Conservation (phyloP, 1,284 basidiomycete species). For the Athelia sp. region DNA sequence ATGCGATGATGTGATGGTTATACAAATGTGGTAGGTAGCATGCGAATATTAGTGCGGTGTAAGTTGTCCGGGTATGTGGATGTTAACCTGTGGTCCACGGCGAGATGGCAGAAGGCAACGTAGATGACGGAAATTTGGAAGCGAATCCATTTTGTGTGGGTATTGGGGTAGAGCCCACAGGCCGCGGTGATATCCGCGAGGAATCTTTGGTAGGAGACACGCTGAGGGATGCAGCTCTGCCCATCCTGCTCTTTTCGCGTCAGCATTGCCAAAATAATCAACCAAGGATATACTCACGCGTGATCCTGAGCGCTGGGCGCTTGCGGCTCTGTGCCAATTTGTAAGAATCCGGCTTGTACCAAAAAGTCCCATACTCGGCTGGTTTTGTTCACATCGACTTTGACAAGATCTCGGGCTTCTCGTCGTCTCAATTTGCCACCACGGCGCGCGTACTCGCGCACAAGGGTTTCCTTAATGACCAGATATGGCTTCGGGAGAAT, state of each 20-base stretch:
- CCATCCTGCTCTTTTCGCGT: not conserved
- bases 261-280: no score
- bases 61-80: not conserved
- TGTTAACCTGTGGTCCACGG: constrained; percentile 18
- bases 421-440: constrained; percentile 80
- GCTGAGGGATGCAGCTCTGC: constrained; percentile 20
- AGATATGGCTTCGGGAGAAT: constrained; percentile 92
- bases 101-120: constrained; percentile 3
- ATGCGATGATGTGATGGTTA: constrained; percentile 7
- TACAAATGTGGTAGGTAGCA: not conserved
- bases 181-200: constrained; percentile 23
- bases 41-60: not conserved
- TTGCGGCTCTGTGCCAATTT: constrained; percentile 46
- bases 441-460: constrained; percentile 87
- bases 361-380: constrained; percentile 88
- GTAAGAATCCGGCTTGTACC: constrained; percentile 71
- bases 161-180: constrained; percentile 20
- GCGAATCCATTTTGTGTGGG: constrained; percentile 17
- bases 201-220: constrained; percentile 36
- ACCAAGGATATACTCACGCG: not conserved
- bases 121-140: constrained; percentile 1
- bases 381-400: constrained; percentile 91
- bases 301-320: constrained; percentile 15
- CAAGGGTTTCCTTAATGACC: constrained; percentile 86
- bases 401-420: constrained; percentile 84